Base-by-base conservation (phyloP, 2,329 filamentous ascomycete species). In the Falciphora oryzae region DNA sequence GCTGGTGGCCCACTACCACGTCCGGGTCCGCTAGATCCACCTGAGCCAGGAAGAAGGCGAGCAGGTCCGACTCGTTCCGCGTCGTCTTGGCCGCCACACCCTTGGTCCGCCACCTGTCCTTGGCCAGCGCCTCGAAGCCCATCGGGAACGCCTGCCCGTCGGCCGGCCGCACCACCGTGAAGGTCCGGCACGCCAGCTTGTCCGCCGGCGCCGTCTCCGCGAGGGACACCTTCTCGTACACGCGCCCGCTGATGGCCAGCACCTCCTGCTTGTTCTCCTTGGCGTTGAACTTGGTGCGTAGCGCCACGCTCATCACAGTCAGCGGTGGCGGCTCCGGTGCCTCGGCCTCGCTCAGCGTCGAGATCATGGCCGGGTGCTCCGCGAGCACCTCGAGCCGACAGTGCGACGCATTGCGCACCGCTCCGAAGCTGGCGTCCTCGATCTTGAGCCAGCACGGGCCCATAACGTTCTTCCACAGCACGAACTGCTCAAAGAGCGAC, bases 401-500 rank as follows among this genome's bases (percentile, higher is more conserved):
- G 85, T 96, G 95, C 0, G 95, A 99, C 14, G 93, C 91, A 71
- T 97, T 97, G 76, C 92, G 94, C 69, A 98, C 83, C 7, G 90
- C 82, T 25, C 85, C 84, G 73, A 96, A 97, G 74, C 97, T 89
- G 35, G 91, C 91, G 69, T 90, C 89, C 69, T 93, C 85, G 64
- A 99, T 95, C 73, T 89, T 93, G 59, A 99, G 84, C 95, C 95
- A 99, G 75, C 95, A 98, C 35, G 95, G 95, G 1, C 95, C 95
- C 94, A 97, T 99, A 70, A 99, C 91, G 73, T 97, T 96, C 79
- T 97, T 98, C 91, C 93, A 97, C 6, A 99, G 83, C 27, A 99
- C 95, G 73, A 99, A 99, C 71, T 99, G 95, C 77, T 99, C 95
- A 71, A 99, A 99, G 0, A 99, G 82, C 1, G 92, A 88, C 0